These are phyloP conservation scores for Incumbomyces lentus DNA, from an alignment of 2,329 filamentous ascomycete genomes.

Conservation along the genomic window DNA sequence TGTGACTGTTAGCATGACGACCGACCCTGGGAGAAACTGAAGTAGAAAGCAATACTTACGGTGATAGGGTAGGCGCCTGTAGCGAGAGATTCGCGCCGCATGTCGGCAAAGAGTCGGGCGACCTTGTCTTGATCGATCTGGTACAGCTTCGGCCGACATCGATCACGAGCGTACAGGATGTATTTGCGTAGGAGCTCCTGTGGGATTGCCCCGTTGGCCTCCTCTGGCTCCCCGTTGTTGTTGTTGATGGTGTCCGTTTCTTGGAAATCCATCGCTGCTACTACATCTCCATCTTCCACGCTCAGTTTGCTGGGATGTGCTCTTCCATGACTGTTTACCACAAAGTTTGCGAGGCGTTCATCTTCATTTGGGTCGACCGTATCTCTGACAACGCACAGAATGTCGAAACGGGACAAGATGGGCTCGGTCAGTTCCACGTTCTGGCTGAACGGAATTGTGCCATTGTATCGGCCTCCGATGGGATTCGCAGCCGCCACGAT, in stretches of 20 bases:
- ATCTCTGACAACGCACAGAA: constrained; percentile 90
- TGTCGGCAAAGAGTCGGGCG: constrained; percentile 85
- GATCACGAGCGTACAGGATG: constrained; percentile 87
- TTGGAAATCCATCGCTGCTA: constrained; percentile 54
- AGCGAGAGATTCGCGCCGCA: constrained; percentile 82
- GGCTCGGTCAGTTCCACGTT: constrained; percentile 97
- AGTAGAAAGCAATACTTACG: constrained; percentile 46
- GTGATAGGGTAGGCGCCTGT: constrained; percentile 97
- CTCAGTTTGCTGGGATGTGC: constrained; percentile 61
- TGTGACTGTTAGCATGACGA: constrained; percentile 30
- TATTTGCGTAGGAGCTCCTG: constrained; percentile 92
- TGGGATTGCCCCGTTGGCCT: constrained; percentile 62
- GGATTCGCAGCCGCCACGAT: constrained; percentile 96
- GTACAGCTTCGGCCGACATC: constrained; percentile 82
- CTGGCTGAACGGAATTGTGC: constrained; percentile 86
- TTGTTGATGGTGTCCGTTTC: constrained; percentile 32
- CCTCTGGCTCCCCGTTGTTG: constrained; percentile 34
- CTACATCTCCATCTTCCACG: constrained; percentile 35
- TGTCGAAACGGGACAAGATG: constrained; percentile 95
- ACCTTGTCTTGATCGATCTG: constrained; percentile 98
- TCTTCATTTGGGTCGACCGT: constrained; percentile 88
- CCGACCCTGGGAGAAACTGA: neutral
- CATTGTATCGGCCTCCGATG: constrained; percentile 91
- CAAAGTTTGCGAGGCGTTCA: constrained; percentile 85
- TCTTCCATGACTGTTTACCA: constrained; percentile 85